A percentile compares a stretch with the other conserved stretches of the same genome.
These are phyloP conservation scores for Articulospora tetracladia DNA, from an alignment of 495 filamentous ascomycete species.

Conservation along the genomic window DNA sequence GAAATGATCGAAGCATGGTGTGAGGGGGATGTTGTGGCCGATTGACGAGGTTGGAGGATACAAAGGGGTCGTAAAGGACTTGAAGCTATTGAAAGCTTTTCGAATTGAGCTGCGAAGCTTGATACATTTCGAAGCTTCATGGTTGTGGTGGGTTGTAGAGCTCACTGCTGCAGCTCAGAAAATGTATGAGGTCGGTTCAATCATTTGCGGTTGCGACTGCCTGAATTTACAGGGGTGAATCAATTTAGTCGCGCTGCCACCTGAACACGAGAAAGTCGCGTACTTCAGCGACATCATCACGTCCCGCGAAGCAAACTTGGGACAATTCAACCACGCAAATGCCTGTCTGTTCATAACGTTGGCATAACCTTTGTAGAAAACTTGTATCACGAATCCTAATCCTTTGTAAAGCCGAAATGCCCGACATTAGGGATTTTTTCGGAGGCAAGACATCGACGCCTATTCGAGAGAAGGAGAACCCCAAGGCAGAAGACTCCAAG, in stretches of 20 bases:
- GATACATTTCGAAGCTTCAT: conserved; percentile 21
- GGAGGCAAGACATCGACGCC: conserved; percentile 51
- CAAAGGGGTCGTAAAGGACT: conserved; percentile 9
- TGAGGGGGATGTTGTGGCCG: neutral
- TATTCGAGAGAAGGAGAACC: conserved; percentile 40
- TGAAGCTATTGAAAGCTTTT: conserved; percentile 20
- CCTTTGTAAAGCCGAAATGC: conserved; percentile 43
- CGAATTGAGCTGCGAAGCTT: conserved; percentile 24
- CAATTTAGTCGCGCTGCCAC: conserved; percentile 36
- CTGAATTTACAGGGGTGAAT: conserved; percentile 57
- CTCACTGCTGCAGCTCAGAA: neutral
- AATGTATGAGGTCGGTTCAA: neutral
- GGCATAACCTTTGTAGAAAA: neutral
- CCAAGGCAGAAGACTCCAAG: conserved; percentile 42
- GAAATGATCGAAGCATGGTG: conserved; percentile 13
- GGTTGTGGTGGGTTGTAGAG: conserved; percentile 5
- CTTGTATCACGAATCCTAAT: neutral
- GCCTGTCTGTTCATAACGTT: neutral
- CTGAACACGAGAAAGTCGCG: conserved; percentile 58
- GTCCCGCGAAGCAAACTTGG: neutral
- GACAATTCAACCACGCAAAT: conserved; percentile 36
- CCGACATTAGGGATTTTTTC: conserved; percentile 84
- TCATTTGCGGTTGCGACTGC: neutral
- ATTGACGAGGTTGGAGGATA: neutral
- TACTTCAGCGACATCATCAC: conserved; percentile 66